Percentiles rank a stretch among this genome's conserved stretches.
Evolutionary conservation across 306 rosid species (phyloP).

Genomic region (Adenanthera pavonina): DNA sequence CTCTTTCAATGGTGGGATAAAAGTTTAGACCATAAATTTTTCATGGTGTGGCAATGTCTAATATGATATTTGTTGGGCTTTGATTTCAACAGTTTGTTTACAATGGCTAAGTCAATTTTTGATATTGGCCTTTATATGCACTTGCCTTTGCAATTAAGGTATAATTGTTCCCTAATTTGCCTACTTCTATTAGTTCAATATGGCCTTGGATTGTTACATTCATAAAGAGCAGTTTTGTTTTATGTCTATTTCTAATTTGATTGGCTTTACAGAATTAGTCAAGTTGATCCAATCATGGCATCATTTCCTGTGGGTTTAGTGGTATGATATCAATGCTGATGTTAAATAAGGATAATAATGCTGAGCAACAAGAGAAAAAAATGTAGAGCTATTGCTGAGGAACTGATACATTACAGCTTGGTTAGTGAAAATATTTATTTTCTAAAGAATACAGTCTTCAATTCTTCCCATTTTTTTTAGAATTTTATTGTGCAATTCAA

Average conservation of each 20-base stretch:
- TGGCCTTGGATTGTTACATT: slow-evolving; percentile 20
- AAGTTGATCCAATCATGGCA: slow-evolving; percentile 97
- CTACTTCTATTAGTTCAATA: slow-evolving; percentile 4
- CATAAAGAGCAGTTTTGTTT: slow-evolving; percentile 30
- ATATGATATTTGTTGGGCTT: too few relatives aligned
- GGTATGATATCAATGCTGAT: slow-evolving; percentile 87
- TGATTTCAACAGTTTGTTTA: too few relatives aligned
- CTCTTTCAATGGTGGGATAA: too few relatives aligned
- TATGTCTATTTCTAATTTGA: slow-evolving; percentile 27
- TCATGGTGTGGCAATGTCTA: too few relatives aligned
- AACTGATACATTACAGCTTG: slow-evolving; percentile 59
- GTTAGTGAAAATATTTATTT: slow-evolving; percentile 15
- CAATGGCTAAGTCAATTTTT: too few relatives aligned
- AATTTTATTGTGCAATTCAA: not conserved
- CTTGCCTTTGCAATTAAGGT: slow-evolving; percentile 94
- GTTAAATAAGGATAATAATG: slow-evolving; percentile 90
- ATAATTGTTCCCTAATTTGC: slow-evolving; percentile 14
- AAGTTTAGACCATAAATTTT: too few relatives aligned
- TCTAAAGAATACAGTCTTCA: not conserved
- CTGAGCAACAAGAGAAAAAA: slow-evolving; percentile 92
- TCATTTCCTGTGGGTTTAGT: slow-evolving; percentile 97
- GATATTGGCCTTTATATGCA: slow-evolving; percentile 40
- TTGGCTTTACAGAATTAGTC: slow-evolving; percentile 60
- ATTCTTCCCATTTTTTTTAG: slow-evolving; percentile 8
- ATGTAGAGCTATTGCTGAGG: slow-evolving; percentile 92